Percentiles rank a stretch among this genome's conserved stretches.
These are phyloP conservation scores for Rhododendron molle DNA, from an alignment of 148 eudicot genomes.

Conservation along the genomic window DNA sequence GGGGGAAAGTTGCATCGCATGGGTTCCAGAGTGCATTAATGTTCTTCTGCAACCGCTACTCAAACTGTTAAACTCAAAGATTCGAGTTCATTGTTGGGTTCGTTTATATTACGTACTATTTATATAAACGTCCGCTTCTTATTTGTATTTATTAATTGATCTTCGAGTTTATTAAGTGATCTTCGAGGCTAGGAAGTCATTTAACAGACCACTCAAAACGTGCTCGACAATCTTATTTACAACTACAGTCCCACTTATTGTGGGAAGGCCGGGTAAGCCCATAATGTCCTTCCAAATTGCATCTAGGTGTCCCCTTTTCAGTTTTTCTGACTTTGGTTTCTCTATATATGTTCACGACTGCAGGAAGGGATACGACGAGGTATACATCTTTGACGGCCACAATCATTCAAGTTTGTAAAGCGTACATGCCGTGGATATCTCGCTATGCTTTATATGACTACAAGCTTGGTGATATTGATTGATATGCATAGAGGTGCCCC, in stretches of 20 bases:
- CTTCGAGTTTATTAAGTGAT: constrained; percentile 31
- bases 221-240: constrained; percentile 81
- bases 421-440: neutral
- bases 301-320: too few relatives aligned
- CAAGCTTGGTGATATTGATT: neutral
- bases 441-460: neutral
- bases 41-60: neutral
- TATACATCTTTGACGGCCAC: constrained; percentile 46
- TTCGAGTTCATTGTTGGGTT: too few relatives aligned
- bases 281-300: neutral
- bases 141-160: neutral
- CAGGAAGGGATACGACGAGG: constrained; percentile 84
- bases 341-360: neutral
- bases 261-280: constrained; percentile 75
- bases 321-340: neutral
- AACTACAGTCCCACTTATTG: constrained; percentile 84
- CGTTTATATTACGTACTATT: too few relatives aligned
- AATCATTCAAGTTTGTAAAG: neutral
- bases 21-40: neutral
- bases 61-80: neutral
- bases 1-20: neutral
- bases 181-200: constrained; percentile 82
- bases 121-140: neutral
- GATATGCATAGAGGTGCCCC: neutral
- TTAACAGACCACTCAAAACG: constrained; percentile 55